phyloP scores from a whole-genome alignment of 2,329 filamentous ascomycete genomes.

The Colletotrichum ledebouriae region DNA sequence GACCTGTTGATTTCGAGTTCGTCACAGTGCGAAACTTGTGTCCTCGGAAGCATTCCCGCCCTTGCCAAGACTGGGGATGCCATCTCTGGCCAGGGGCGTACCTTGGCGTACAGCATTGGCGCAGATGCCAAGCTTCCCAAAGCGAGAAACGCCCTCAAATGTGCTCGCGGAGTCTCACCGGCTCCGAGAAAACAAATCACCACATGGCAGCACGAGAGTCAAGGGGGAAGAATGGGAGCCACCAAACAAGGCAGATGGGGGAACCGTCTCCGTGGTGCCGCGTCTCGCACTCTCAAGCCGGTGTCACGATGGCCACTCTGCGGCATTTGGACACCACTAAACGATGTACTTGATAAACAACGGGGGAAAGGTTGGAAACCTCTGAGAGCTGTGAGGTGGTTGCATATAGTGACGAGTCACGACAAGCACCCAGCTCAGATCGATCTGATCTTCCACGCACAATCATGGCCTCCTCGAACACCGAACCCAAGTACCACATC shows the following conservation, averaged over 20 bases:
- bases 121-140: conserved; percentile 23
- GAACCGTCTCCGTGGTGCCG: too few species aligned
- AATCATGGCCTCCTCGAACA: conserved; percentile 19
- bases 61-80: neutral
- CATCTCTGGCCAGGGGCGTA: conserved; percentile 1
- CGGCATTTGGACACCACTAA: neutral
- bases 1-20: too few species aligned
- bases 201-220: neutral
- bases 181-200: neutral
- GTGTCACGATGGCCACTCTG: neutral
- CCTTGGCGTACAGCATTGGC: too few species aligned
- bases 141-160: conserved; percentile 27
- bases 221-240: too few species aligned
- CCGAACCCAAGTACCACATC: conserved; percentile 28
- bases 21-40: too few species aligned
- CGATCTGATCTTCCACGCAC: neutral
- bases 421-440: neutral
- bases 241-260: too few species aligned
- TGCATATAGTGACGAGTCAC: neutral
- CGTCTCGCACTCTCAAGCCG: too few species aligned
- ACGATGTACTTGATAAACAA: neutral
- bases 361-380: neutral
- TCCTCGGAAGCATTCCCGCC: too few species aligned
- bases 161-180: conserved; percentile 15
- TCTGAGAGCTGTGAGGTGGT: neutral